phyloP scores from a whole-genome alignment of 225 moss, liverwort and hornwort species.

The Neckera pumila region DNA sequence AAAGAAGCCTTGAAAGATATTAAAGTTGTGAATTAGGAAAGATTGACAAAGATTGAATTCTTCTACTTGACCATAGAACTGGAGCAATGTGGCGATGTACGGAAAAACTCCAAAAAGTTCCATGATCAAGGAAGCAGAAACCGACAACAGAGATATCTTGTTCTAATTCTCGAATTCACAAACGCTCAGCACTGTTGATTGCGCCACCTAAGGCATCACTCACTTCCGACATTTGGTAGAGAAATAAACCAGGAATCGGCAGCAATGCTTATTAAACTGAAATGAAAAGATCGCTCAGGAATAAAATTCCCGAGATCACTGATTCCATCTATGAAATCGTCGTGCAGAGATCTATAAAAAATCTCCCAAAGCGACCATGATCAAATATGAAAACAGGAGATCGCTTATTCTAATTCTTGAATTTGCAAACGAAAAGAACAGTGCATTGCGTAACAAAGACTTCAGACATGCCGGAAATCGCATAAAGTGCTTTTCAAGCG shows the following conservation, averaged over 20 bases:
- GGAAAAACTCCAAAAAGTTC: neutral
- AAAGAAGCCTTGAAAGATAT: neutral
- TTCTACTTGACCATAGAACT: neutral
- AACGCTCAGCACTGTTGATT: neutral
- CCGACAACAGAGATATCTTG: neutral
- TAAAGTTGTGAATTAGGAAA: neutral
- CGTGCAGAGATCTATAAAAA: neutral
- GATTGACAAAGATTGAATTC: neutral
- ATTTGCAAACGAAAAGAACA: neutral
- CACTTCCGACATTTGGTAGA: neutral
- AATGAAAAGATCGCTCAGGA: neutral
- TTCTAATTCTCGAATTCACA: neutral
- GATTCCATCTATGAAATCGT: neutral
- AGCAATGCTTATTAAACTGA: neutral
- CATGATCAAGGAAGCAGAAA: neutral
- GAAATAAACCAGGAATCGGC: neutral
- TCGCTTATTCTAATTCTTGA: neutral
- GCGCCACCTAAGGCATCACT: neutral
- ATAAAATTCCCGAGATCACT: neutral
- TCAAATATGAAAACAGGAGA: neutral
- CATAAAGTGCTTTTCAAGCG: neutral
- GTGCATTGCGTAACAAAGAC: neutral
- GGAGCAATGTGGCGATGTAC: neutral
- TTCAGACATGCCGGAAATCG: neutral
- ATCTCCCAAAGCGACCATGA: neutral